A percentile compares a stretch with the other conserved stretches of the same genome.
phyloP scores from a whole-genome alignment of 257 asterid species.

The Paraleonurus japonicus region DNA sequence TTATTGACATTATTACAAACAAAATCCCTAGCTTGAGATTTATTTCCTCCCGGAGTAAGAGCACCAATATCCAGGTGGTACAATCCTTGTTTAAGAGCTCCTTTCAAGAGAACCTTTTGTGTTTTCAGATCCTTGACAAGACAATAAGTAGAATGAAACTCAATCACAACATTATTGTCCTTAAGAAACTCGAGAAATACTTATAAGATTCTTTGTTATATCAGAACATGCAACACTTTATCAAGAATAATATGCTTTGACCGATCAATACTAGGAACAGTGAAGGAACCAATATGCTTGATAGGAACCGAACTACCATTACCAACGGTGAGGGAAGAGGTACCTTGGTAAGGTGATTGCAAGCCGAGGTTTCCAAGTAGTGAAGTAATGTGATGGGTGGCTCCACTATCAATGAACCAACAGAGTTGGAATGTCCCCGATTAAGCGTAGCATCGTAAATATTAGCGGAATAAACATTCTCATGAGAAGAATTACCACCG shows the following conservation, averaged over 20 bases:
- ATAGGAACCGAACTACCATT: neutral
- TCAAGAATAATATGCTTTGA: neutral
- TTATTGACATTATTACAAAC: too few relatives aligned
- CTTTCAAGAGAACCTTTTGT: too few relatives aligned
- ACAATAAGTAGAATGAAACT: too few relatives aligned
- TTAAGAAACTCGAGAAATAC: neutral
- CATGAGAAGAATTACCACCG: too few relatives aligned
- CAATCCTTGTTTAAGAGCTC: neutral
- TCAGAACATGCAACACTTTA: neutral
- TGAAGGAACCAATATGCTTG: too few relatives aligned
- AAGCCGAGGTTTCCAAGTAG: neutral
- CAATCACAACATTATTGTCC: too few relatives aligned
- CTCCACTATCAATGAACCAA: neutral
- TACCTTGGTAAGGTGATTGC: neutral
- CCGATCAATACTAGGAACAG: too few relatives aligned
- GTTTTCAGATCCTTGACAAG: too few relatives aligned
- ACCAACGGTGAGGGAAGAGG: neutral
- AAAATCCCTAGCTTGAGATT: neutral
- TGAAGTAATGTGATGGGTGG: neutral
- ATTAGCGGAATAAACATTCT: too few relatives aligned
- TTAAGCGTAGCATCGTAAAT: too few relatives aligned
- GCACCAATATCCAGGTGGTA: neutral
- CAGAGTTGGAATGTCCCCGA: too few relatives aligned
- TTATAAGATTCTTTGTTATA: neutral
- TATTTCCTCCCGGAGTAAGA: too few relatives aligned